Conservation (phyloP, 768 basidiomycete species). For the Pseudohyphozyma bogoriensis region DNA sequence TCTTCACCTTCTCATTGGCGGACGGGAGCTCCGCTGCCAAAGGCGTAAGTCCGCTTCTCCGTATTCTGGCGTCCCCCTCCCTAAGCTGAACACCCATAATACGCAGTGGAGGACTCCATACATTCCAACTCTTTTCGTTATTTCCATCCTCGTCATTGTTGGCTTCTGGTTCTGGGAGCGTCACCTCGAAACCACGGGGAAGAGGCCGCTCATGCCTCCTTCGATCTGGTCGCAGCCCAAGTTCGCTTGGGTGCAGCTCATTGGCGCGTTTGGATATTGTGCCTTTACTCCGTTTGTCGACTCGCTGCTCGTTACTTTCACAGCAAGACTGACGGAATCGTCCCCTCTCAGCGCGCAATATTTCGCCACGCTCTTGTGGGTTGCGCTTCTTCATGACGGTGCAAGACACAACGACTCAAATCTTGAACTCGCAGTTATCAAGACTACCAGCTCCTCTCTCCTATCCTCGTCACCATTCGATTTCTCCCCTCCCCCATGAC, state of each 20-base stretch:
- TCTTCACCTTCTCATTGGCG: conserved; percentile 63
- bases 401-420: neutral
- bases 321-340: neutral
- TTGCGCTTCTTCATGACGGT: neutral
- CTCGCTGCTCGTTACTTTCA: neutral
- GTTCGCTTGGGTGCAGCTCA: conserved; percentile 9
- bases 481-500: conserved; percentile 11
- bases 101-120: conserved; percentile 35
- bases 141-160: conserved; percentile 50
- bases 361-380: neutral
- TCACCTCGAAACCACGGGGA: conserved; percentile 45
- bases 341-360: neutral
- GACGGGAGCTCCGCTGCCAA: too few relatives aligned
- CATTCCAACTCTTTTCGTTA: conserved; percentile 58
- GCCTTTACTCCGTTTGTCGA: neutral
- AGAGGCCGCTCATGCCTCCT: conserved; percentile 11
- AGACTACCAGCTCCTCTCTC: conserved; percentile 7
- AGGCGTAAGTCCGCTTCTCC: too few relatives aligned
- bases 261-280: conserved; percentile 10
- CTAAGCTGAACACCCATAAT: too few relatives aligned
- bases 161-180: conserved; percentile 59
- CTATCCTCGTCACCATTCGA: conserved; percentile 13
- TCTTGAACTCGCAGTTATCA: neutral
- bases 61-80: too few relatives aligned
- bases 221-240: conserved; percentile 7